These are phyloP conservation scores for Buxus sempervirens DNA, from an alignment of 164 flowering plant genomes.

Conservation along the genomic window DNA sequence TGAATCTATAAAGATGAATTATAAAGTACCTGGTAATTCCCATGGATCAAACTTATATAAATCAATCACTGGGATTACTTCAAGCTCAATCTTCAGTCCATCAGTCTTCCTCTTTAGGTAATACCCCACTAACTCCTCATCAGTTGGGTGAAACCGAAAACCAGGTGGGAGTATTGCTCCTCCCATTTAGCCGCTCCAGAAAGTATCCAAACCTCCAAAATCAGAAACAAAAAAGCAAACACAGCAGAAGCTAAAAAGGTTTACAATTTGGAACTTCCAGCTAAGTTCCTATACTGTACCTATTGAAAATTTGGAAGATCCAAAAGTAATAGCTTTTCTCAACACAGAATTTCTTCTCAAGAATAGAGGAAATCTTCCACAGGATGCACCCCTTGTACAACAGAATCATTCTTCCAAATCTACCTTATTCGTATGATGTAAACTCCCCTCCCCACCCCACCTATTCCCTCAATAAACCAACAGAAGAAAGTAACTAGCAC, in stretches of 20 bases:
- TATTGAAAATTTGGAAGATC: slow-evolving; percentile 81
- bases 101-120: slow-evolving; percentile 76
- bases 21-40: slow-evolving; percentile 78
- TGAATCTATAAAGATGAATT: not conserved
- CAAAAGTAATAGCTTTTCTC: slow-evolving; percentile 75
- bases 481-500: not conserved
- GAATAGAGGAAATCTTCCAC: slow-evolving; percentile 45
- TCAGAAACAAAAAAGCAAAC: slow-evolving; percentile 6
- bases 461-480: slow-evolving; percentile 3
- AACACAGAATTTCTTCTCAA: slow-evolving; percentile 49
- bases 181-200: slow-evolving; percentile 40
- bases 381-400: slow-evolving; percentile 42
- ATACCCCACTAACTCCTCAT: slow-evolving; percentile 76
- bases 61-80: slow-evolving; percentile 80
- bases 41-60: slow-evolving; percentile 91
- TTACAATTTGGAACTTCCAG: not conserved
- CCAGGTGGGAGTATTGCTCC: slow-evolving; percentile 79
- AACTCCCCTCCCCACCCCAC: slow-evolving; percentile 20
- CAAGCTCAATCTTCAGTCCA: slow-evolving; percentile 82
- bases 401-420: slow-evolving; percentile 48
- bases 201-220: slow-evolving; percentile 11
- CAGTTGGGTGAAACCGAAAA: slow-evolving; percentile 89
- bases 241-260: not conserved
- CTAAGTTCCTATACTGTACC: slow-evolving; percentile 57
- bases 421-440: slow-evolving; percentile 9